A percentile compares a stretch with the other conserved stretches of the same genome.
Evolutionary conservation across 2,329 filamentous ascomycete species (phyloP).

Genomic region (Fusarium sp.): DNA sequence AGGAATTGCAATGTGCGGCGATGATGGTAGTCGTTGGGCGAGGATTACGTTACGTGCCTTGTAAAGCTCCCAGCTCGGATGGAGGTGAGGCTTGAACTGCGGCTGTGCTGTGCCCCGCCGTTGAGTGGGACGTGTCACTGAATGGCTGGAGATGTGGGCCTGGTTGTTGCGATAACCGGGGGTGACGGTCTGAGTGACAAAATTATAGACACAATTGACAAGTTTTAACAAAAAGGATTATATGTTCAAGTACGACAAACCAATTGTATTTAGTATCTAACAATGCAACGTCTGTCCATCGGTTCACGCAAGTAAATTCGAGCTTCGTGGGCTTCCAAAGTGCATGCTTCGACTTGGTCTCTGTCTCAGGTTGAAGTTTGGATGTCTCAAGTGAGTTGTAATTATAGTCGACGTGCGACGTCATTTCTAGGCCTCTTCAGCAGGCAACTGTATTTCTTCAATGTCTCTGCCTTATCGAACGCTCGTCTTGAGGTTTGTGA

Average conservation of each 20-base stretch:
- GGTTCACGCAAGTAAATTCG: neutral
- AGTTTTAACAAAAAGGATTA: neutral
- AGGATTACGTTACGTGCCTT: slow-evolving; percentile 45
- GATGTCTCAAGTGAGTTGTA: neutral
- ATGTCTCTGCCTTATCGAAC: neutral
- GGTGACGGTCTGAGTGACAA: neutral
- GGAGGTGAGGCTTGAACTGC: slow-evolving; percentile 39
- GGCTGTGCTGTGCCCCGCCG: slow-evolving; percentile 43
- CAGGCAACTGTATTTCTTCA: neutral
- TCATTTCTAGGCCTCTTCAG: neutral
- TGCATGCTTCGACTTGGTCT: neutral
- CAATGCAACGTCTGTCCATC: neutral
- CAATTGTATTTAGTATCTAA: neutral
- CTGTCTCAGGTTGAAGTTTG: neutral
- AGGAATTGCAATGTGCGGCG: slow-evolving; percentile 35
- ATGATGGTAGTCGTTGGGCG: slow-evolving; percentile 39
- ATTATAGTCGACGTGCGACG: neutral
- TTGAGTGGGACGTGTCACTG: slow-evolving; percentile 6
- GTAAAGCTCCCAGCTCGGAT: slow-evolving; percentile 42
- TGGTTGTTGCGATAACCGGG: slow-evolving; percentile 23
- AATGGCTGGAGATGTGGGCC: slow-evolving; percentile 18
- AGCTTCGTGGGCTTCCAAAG: neutral
- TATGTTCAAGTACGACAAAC: neutral
- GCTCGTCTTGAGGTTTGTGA: neutral
- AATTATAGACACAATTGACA: neutral